Evolutionary conservation across 2,329 filamentous ascomycete genomes (phyloP).

Genomic region (Sporothrix euskadiensis): DNA sequence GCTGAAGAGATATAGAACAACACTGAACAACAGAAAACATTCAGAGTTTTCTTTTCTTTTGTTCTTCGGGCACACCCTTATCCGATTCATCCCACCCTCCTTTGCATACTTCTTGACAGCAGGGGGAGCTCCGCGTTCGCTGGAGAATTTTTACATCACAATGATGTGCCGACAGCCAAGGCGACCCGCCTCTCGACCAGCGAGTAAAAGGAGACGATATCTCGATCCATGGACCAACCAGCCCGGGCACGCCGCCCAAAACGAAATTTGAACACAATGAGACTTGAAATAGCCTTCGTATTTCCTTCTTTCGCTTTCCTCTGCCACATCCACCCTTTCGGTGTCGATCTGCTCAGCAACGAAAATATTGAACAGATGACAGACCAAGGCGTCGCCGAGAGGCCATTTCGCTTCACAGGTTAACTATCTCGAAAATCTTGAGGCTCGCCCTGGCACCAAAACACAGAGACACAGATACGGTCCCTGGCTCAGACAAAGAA

Average conservation of each 20-base stretch:
- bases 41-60: background rate
- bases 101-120: background rate
- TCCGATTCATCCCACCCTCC: background rate
- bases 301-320: background rate
- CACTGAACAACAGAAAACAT: background rate
- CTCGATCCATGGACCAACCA: background rate
- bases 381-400: background rate
- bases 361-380: conserved; percentile 6
- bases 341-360: background rate
- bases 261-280: background rate
- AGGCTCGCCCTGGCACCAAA: background rate
- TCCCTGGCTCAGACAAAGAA: background rate
- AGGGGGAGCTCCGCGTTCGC: background rate
- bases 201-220: background rate
- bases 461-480: background rate
- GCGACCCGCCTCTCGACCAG: background rate
- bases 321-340: background rate
- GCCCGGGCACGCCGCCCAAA: conserved; percentile 13
- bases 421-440: background rate
- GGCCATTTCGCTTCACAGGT: background rate
- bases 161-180: conserved; percentile 17
- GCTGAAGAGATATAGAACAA: conserved; percentile 4
- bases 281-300: background rate
- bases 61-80: background rate
- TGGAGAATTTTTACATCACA: background rate